These are phyloP conservation scores for Pseudogymnoascus sp. DNA, from an alignment of 2,329 filamentous ascomycete genomes.

Conservation along the genomic window DNA sequence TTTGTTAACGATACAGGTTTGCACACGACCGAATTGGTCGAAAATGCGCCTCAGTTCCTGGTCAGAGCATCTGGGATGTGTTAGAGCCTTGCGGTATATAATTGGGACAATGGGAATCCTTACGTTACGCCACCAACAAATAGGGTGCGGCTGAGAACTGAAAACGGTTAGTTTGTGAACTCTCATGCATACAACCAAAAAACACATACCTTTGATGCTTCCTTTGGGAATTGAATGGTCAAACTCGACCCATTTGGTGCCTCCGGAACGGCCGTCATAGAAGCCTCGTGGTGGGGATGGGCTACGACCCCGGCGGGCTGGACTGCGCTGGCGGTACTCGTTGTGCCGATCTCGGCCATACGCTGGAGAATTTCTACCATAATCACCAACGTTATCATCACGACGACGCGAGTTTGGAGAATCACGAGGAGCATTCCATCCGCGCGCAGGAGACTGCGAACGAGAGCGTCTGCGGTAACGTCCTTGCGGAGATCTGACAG, in stretches of 20 bases:
- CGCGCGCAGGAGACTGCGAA: slow-evolving; percentile 70
- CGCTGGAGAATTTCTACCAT: slow-evolving; percentile 59
- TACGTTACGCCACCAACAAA: slow-evolving; percentile 94
- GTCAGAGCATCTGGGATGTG: slow-evolving; percentile 57
- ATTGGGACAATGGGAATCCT: slow-evolving; percentile 33
- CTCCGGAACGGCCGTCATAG: slow-evolving; percentile 32
- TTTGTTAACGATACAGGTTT: slow-evolving; percentile 96
- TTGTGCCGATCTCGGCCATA: slow-evolving; percentile 48
- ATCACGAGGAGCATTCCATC: slow-evolving; percentile 54
- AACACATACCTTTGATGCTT: slow-evolving; percentile 60
- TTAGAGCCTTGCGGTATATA: slow-evolving; percentile 21
- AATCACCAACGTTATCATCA: slow-evolving; percentile 59
- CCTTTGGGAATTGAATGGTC: slow-evolving; percentile 67
- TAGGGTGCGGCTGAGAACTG: slow-evolving; percentile 83
- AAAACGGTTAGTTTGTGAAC: slow-evolving; percentile 18
- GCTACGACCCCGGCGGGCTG: slow-evolving; percentile 60
- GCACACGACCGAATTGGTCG: slow-evolving; percentile 72
- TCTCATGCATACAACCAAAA: slow-evolving; percentile 12
- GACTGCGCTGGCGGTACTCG: slow-evolving; percentile 85
- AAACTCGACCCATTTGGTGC: slow-evolving; percentile 70
- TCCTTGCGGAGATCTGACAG: slow-evolving; percentile 52
- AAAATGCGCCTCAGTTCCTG: slow-evolving; percentile 76
- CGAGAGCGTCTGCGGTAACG: slow-evolving; percentile 56
- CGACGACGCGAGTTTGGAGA: slow-evolving; percentile 38
- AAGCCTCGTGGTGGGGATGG: slow-evolving; percentile 43